phyloP scores from a whole-genome alignment of 2,329 filamentous ascomycete species.

The Verticillium nonalfalfae region DNA sequence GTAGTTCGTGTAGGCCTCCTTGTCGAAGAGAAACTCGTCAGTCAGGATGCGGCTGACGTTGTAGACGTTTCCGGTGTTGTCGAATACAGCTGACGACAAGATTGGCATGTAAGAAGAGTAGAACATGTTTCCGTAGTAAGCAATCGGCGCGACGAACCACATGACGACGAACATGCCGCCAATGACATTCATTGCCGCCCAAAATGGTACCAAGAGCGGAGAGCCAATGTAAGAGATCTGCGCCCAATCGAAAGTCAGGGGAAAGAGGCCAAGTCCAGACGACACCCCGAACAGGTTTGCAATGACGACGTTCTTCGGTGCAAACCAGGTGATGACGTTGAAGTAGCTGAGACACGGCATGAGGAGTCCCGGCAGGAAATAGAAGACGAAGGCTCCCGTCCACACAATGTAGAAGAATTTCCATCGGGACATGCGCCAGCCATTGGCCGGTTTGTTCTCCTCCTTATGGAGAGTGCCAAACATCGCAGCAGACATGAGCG shows the following conservation, averaged over 20 bases:
- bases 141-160: constrained; percentile 75
- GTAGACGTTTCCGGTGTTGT: constrained; percentile 75
- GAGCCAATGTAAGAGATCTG: constrained; percentile 86
- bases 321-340: constrained; percentile 83
- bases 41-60: constrained; percentile 77
- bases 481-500: constrained; percentile 83
- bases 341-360: constrained; percentile 85
- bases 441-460: constrained; percentile 73
- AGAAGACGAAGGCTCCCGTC: constrained; percentile 67
- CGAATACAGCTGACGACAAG: constrained; percentile 76
- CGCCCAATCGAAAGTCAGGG: constrained; percentile 86
- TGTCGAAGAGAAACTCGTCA: constrained; percentile 70
- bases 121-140: constrained; percentile 75
- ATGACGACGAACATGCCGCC: constrained; percentile 75
- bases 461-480: constrained; percentile 81
- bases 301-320: constrained; percentile 77
- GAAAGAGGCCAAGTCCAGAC: constrained; percentile 79
- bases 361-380: constrained; percentile 76
- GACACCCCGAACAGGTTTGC: constrained; percentile 81
- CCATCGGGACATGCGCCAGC: constrained; percentile 77
- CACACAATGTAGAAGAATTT: constrained; percentile 78
- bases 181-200: constrained; percentile 80
- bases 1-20: constrained; percentile 70
- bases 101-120: constrained; percentile 85
- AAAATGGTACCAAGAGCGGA: constrained; percentile 76